phyloP scores from a whole-genome alignment of 2,329 filamentous ascomycete species.

The Paradendryphiella salina region DNA sequence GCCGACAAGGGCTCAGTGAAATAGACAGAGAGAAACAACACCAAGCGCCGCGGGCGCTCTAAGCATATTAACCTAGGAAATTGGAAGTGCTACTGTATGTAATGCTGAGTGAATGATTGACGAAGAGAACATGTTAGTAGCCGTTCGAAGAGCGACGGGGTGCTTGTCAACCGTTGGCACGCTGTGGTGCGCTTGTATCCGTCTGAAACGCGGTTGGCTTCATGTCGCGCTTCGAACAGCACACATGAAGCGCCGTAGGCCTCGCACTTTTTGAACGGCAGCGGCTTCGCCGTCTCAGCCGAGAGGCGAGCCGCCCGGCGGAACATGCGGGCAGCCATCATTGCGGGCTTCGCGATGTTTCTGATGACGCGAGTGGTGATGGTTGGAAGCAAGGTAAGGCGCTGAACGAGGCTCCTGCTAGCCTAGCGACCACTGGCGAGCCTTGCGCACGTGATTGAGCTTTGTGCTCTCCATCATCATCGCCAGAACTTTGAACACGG shows the following conservation, averaged over 20 bases:
- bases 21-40: conserved; percentile 35
- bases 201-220: conserved; percentile 44
- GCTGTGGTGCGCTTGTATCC: conserved; percentile 36
- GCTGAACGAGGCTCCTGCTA: background rate
- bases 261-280: conserved; percentile 31
- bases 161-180: conserved; percentile 43
- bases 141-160: conserved; percentile 35
- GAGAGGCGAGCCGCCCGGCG: conserved; percentile 17
- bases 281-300: conserved; percentile 40
- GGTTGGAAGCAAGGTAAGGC: background rate
- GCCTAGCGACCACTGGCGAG: background rate
- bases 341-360: conserved; percentile 6
- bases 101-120: conserved; percentile 30
- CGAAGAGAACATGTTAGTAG: conserved; percentile 29
- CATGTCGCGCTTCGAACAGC: conserved; percentile 44
- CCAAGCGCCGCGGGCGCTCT: conserved; percentile 40
- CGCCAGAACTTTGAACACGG: background rate
- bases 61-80: conserved; percentile 44
- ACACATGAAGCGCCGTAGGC: conserved; percentile 45
- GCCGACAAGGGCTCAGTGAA: conserved; percentile 35
- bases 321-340: conserved; percentile 17
- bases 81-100: conserved; percentile 29
- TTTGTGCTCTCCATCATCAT: background rate
- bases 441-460: conserved; percentile 8
- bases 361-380: conserved; percentile 4